phyloP scores from a whole-genome alignment of 2,329 filamentous ascomycete genomes.

The Drechmeria coniospora region DNA sequence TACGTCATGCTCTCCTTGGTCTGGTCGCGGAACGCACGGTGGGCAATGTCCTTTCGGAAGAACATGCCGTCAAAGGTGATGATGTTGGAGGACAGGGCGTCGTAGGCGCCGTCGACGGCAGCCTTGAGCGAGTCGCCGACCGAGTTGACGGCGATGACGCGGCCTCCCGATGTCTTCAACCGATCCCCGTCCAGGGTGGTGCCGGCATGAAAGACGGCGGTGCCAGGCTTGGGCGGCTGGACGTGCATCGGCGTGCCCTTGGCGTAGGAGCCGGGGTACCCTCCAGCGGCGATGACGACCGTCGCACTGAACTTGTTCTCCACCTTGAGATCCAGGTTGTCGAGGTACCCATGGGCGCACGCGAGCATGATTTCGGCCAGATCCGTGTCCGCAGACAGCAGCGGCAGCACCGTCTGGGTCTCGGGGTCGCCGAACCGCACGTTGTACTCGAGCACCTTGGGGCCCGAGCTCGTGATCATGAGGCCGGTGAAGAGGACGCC shows the following conservation, averaged over 20 bases:
- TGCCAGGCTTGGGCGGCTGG: constrained; percentile 24
- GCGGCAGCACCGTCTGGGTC: constrained; percentile 69
- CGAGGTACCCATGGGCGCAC: constrained; percentile 61
- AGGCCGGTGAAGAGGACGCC: constrained; percentile 79
- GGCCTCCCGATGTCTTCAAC: constrained; percentile 67
- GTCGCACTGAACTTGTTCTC: constrained; percentile 65
- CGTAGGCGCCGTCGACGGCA: constrained; percentile 79
- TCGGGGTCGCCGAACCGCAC: constrained; percentile 87
- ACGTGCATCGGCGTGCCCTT: constrained; percentile 55
- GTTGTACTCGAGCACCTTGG: constrained; percentile 83
- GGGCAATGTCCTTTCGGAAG: constrained; percentile 83
- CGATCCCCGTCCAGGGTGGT: constrained; percentile 49
- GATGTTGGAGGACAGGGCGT: constrained; percentile 48
- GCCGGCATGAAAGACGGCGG: constrained; percentile 82
- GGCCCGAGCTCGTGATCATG: constrained; percentile 73
- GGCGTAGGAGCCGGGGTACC: constrained; percentile 74
- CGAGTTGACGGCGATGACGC: constrained; percentile 87
- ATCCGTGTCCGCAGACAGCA: constrained; percentile 66
- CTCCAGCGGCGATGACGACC: constrained; percentile 83
- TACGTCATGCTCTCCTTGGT: constrained; percentile 59
- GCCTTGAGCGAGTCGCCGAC: constrained; percentile 56
- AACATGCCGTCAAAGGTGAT: constrained; percentile 84
- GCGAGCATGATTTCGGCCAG: constrained; percentile 80
- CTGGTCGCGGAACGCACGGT: constrained; percentile 46
- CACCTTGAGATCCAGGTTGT: constrained; percentile 52